phyloP scores from a whole-genome alignment of 1,284 basidiomycete genomes.

The Microbotryum violaceum region DNA sequence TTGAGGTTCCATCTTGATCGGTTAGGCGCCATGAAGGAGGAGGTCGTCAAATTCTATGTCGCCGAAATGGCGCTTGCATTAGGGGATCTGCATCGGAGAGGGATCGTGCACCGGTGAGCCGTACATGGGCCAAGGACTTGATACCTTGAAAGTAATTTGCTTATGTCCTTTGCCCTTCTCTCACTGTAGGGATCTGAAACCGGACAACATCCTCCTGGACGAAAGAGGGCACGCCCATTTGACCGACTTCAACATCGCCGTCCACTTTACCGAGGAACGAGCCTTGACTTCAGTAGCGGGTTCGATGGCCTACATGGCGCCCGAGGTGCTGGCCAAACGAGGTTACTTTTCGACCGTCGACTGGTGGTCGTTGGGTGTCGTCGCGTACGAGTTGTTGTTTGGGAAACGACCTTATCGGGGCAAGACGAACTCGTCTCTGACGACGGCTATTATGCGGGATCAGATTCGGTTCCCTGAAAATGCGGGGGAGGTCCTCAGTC shows the following conservation, averaged over 20 bases:
- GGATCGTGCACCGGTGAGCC: slow-evolving; percentile 86
- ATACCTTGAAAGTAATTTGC: neutral
- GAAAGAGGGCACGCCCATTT: slow-evolving; percentile 87
- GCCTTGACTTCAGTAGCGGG: slow-evolving; percentile 86
- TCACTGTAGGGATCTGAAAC: slow-evolving; percentile 72
- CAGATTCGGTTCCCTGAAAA: slow-evolving; percentile 35
- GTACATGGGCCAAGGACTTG: too few species aligned
- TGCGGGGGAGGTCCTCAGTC: slow-evolving; percentile 54
- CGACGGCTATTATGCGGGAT: slow-evolving; percentile 67
- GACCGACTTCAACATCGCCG: slow-evolving; percentile 97
- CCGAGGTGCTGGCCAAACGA: slow-evolving; percentile 37
- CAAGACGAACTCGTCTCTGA: slow-evolving; percentile 79
- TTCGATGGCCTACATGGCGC: slow-evolving; percentile 93
- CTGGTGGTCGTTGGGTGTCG: slow-evolving; percentile 94
- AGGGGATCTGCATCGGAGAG: slow-evolving; percentile 79
- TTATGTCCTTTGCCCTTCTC: neutral
- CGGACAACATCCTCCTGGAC: slow-evolving; percentile 93
- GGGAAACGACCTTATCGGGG: slow-evolving; percentile 86
- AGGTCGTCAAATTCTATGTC: slow-evolving; percentile 78
- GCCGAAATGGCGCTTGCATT: slow-evolving; percentile 79
- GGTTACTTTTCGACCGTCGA: slow-evolving; percentile 81
- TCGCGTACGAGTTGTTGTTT: slow-evolving; percentile 84
- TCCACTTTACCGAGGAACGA: slow-evolving; percentile 83
- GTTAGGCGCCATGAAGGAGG: slow-evolving; percentile 65
- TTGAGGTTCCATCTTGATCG: slow-evolving; percentile 87